Conservation (phyloP, 1,284 basidiomycete genomes). For the Lentinus polychrous region DNA sequence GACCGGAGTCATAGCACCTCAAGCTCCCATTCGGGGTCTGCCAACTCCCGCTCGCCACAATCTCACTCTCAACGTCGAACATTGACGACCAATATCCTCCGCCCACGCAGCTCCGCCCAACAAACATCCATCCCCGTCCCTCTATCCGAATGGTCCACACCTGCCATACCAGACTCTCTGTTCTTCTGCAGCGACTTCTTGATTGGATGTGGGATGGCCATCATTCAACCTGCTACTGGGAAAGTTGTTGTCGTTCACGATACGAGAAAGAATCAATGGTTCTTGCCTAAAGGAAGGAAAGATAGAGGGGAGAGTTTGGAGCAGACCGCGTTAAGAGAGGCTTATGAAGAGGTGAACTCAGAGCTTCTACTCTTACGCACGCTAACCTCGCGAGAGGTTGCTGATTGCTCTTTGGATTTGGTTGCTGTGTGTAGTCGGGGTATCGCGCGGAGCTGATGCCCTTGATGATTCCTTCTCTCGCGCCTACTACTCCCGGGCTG, state of each 20-base stretch:
- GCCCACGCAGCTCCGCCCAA: no score
- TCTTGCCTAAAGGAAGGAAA: constrained; percentile 57
- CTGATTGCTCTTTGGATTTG: neutral
- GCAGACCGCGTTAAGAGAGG: constrained; percentile 50
- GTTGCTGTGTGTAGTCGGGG: constrained; percentile 37
- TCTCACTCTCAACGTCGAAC: no score
- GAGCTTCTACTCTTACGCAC: neutral
- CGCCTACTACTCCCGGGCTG: constrained; percentile 31
- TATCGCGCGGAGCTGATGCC: constrained; percentile 44
- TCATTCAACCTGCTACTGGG: constrained; percentile 41
- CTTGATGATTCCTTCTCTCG: constrained; percentile 30
- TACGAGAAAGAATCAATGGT: constrained; percentile 32
- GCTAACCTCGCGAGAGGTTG: neutral
- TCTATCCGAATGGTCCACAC: constrained; percentile 14
- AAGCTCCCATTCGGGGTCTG: no score
- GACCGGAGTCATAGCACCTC: no score
- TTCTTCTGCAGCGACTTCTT: constrained; percentile 46
- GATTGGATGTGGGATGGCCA: constrained; percentile 53
- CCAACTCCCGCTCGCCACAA: no score
- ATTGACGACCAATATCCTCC: no score
- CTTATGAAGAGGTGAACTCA: constrained; percentile 52
- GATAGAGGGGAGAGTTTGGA: constrained; percentile 56
- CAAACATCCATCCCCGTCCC: neutral
- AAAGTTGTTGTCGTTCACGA: constrained; percentile 41
- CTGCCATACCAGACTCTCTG: constrained; percentile 31